Percentiles rank a stretch among this genome's conserved stretches.
Evolutionary conservation across 2,329 filamentous ascomycete genomes (phyloP).

Genomic region (Cadophora sp.): DNA sequence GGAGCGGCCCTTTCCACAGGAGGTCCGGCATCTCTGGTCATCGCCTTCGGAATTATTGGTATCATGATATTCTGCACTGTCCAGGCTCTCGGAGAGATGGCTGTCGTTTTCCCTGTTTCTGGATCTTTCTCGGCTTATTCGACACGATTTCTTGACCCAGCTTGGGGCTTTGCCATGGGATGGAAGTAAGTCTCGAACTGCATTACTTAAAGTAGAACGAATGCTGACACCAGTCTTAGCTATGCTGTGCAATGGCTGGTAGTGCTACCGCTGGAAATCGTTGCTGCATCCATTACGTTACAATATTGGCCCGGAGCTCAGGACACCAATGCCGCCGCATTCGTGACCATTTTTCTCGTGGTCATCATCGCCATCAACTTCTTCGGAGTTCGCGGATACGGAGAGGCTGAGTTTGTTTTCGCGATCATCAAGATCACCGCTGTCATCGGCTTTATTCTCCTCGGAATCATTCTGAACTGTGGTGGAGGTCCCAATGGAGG

Average conservation of each 20-base stretch:
- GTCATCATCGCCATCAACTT: constrained; percentile 83
- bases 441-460: constrained; percentile 68
- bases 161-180: constrained; percentile 94
- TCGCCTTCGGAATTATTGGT: constrained; percentile 49
- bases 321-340: constrained; percentile 63
- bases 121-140: constrained; percentile 92
- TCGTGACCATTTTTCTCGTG: constrained; percentile 81
- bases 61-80: constrained; percentile 84
- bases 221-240: constrained; percentile 1
- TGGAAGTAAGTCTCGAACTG: constrained; percentile 71
- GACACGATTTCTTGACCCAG: constrained; percentile 90
- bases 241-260: constrained; percentile 85
- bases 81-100: constrained; percentile 89
- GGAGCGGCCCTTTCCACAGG: constrained; percentile 44
- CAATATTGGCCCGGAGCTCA: constrained; percentile 70
- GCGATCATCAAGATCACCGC: constrained; percentile 81
- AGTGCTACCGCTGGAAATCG: constrained; percentile 79
- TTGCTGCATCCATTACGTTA: constrained; percentile 83
- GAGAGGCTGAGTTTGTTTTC: constrained; percentile 88
- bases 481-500: constrained; percentile 61
- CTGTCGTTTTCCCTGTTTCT: constrained; percentile 88
- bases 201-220: constrained; percentile 45
- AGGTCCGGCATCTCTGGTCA: constrained; percentile 44
- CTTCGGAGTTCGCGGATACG: constrained; percentile 86
- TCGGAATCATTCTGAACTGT: constrained; percentile 64